A percentile compares a stretch with the other conserved stretches of the same genome.
phyloP scores from a whole-genome alignment of 306 rosid genomes.

The Acacia acuminata region DNA sequence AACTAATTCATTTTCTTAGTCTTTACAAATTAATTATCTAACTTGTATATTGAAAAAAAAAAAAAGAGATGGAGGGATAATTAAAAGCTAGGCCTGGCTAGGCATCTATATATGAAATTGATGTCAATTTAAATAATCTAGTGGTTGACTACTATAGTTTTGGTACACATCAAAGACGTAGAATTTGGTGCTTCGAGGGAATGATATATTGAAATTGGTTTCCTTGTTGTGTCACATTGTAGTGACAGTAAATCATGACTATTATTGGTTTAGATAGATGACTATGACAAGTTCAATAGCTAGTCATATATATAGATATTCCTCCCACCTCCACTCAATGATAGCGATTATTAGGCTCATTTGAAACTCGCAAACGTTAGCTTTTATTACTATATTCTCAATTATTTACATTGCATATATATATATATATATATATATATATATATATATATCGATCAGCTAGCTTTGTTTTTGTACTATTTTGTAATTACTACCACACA shows the following conservation, averaged over 20 bases:
- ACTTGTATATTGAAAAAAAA: not conserved
- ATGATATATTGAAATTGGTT: slow-evolving; percentile 2
- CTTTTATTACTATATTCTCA: not conserved
- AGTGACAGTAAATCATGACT: not conserved
- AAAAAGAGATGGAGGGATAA: not conserved
- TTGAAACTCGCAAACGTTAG: not conserved
- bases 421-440: not conserved
- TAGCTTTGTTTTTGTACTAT: not conserved
- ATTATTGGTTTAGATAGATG: not conserved
- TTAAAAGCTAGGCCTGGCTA: not conserved
- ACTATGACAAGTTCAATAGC: not conserved
- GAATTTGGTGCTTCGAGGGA: slow-evolving; percentile 27
- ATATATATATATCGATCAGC: too few relatives aligned
- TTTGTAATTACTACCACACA: not conserved
- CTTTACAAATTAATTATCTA: too few relatives aligned
- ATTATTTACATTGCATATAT: not conserved
- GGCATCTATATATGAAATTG: too few relatives aligned
- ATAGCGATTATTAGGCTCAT: not conserved
- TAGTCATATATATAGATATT: not conserved
- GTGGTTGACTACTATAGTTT: not conserved
- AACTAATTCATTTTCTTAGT: too few relatives aligned
- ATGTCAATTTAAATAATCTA: not conserved
- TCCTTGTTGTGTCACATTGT: slow-evolving; percentile 1
- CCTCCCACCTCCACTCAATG: slow-evolving; percentile 10
- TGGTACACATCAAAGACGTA: slow-evolving; percentile 5